These are phyloP conservation scores for Neurospora sublineolata DNA, from an alignment of 495 filamentous ascomycete genomes.

Conservation along the genomic window DNA sequence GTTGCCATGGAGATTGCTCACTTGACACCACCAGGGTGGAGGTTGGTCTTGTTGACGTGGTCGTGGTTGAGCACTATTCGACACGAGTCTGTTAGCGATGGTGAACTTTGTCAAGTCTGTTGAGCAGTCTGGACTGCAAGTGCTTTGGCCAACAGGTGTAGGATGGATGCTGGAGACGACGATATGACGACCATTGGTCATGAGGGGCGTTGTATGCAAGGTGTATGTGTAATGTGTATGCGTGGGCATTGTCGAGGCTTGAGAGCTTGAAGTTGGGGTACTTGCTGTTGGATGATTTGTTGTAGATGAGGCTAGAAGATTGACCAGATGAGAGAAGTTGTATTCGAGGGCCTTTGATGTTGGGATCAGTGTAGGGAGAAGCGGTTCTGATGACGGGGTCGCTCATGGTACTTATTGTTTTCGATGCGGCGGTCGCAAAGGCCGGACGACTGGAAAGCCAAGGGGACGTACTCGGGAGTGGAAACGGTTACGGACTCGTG, in stretches of 20 bases:
- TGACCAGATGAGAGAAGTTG: slow-evolving; percentile 27
- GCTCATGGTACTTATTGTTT: slow-evolving; percentile 37
- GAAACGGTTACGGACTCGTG: slow-evolving; percentile 1
- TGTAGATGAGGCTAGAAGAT: slow-evolving; percentile 4
- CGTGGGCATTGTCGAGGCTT: background rate
- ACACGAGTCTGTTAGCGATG: background rate
- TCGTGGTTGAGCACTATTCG: slow-evolving; percentile 50
- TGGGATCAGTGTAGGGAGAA: slow-evolving; percentile 39
- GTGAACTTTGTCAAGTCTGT: slow-evolving; percentile 20
- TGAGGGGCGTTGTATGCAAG: background rate
- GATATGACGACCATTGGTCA: background rate
- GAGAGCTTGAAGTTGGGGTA: slow-evolving; percentile 1
- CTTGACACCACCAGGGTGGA: slow-evolving; percentile 86
- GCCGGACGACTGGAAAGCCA: slow-evolving; percentile 1
- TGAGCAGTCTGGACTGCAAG: slow-evolving; percentile 26
- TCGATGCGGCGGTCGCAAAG: slow-evolving; percentile 1
- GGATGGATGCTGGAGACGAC: background rate
- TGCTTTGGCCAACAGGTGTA: background rate
- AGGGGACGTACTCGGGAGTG: background rate
- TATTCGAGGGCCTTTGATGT: slow-evolving; percentile 35
- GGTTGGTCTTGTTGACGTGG: slow-evolving; percentile 76
- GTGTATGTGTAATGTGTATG: background rate
- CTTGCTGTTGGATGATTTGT: slow-evolving; percentile 30
- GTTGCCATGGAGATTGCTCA: slow-evolving; percentile 39
- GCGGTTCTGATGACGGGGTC: slow-evolving; percentile 36